Evolutionary conservation across 2,329 filamentous ascomycete genomes (phyloP).

Genomic region (Ophiostoma sp.): DNA sequence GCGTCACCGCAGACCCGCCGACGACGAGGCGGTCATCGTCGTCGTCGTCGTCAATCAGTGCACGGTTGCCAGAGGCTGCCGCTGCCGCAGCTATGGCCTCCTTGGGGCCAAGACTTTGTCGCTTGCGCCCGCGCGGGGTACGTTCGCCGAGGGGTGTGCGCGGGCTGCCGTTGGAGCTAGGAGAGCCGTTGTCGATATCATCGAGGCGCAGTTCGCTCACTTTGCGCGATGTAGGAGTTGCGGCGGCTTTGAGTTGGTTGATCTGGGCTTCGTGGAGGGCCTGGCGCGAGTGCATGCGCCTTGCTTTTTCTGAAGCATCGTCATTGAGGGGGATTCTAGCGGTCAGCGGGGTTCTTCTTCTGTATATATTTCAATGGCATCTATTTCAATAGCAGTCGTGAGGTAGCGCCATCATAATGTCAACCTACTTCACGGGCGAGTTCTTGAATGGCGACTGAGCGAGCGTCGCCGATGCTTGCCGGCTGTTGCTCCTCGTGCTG

Average conservation of each 20-base stretch:
- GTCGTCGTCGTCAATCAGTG: slow-evolving; percentile 33
- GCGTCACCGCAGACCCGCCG: slow-evolving; percentile 64
- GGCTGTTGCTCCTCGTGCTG: slow-evolving; percentile 35
- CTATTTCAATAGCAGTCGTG: not conserved
- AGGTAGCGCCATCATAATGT: not conserved
- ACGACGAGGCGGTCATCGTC: slow-evolving; percentile 57
- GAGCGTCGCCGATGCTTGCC: slow-evolving; percentile 44
- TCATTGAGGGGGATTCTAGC: slow-evolving; percentile 89
- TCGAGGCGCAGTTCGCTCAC: slow-evolving; percentile 51
- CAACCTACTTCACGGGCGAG: slow-evolving; percentile 52
- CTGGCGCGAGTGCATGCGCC: slow-evolving; percentile 79
- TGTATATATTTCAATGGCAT: not conserved
- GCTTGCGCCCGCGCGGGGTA: slow-evolving; percentile 37
- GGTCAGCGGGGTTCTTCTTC: not conserved
- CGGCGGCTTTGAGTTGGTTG: slow-evolving; percentile 78
- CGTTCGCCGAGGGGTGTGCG: slow-evolving; percentile 43
- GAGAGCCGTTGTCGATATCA: slow-evolving; percentile 50
- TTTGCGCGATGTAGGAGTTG: slow-evolving; percentile 63
- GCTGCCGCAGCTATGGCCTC: slow-evolving; percentile 28
- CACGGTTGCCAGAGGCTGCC: slow-evolving; percentile 17
- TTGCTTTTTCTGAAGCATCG: slow-evolving; percentile 86
- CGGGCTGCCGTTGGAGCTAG: slow-evolving; percentile 46
- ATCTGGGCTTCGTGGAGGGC: slow-evolving; percentile 85
- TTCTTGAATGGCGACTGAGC: slow-evolving; percentile 53
- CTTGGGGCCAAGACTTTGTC: slow-evolving; percentile 31